Evolutionary conservation across 768 basidiomycete genomes (phyloP).

Genomic region (Gloeostereum incarnatum): DNA sequence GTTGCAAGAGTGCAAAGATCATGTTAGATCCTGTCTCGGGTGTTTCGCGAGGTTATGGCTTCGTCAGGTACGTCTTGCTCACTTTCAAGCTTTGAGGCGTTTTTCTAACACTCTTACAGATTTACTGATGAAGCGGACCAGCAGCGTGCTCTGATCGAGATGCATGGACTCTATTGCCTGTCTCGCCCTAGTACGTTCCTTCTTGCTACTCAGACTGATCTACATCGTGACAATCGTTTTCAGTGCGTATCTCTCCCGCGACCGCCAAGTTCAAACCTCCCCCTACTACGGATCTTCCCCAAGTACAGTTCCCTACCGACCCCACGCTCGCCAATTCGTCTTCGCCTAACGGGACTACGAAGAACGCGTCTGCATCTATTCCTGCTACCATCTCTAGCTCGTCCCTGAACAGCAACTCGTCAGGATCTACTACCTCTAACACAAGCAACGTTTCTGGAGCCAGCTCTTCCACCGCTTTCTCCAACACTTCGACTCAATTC

Average conservation of each 20-base stretch:
- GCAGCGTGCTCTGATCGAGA: slow-evolving; percentile 82
- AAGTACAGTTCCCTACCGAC: neutral
- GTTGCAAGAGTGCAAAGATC: slow-evolving; percentile 93
- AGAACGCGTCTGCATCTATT: slow-evolving; percentile 66
- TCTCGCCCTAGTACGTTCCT: slow-evolving; percentile 71
- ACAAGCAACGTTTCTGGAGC: slow-evolving; percentile 24
- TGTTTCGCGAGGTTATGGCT: slow-evolving; percentile 85
- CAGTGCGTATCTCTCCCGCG: slow-evolving; percentile 87
- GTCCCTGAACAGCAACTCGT: neutral
- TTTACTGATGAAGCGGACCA: slow-evolving; percentile 87
- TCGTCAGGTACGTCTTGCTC: slow-evolving; percentile 61
- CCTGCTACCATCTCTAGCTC: slow-evolving; percentile 22
- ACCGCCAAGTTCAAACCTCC: slow-evolving; percentile 79
- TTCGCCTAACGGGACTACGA: slow-evolving; percentile 37
- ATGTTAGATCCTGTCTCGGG: slow-evolving; percentile 90
- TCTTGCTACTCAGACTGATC: slow-evolving; percentile 9
- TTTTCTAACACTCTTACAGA: slow-evolving; percentile 24
- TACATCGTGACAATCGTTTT: slow-evolving; percentile 16
- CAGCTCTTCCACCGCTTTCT: slow-evolving; percentile 20
- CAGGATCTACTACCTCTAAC: slow-evolving; percentile 6
- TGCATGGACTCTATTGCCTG: slow-evolving; percentile 85
- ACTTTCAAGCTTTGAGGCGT: too few relatives aligned
- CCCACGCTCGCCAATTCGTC: slow-evolving; percentile 34
- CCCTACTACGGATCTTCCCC: slow-evolving; percentile 23
- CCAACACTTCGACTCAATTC: neutral